These are phyloP conservation scores for Coniferiporia sulphurascens DNA, from an alignment of 1,284 basidiomycete genomes.

Conservation along the genomic window DNA sequence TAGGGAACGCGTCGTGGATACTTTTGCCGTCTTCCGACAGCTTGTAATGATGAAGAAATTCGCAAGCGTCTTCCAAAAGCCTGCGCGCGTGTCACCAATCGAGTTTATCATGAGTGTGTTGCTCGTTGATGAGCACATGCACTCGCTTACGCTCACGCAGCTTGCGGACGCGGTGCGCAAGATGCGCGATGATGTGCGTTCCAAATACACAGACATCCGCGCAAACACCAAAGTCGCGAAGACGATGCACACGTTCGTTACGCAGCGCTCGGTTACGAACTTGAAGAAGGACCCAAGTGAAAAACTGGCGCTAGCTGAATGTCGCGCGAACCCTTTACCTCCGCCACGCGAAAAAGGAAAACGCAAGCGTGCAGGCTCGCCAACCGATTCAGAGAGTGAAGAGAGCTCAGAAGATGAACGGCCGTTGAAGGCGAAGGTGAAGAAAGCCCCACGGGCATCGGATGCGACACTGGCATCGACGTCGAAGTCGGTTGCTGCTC, in stretches of 20 bases:
- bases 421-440: constrained; percentile 2
- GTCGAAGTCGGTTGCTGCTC: not conserved
- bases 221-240: constrained; percentile 49
- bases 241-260: constrained; percentile 52
- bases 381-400: not conserved
- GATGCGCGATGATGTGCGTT: constrained; percentile 50
- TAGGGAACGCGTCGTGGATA: constrained; percentile 42
- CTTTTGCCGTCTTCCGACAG: constrained; percentile 47
- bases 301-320: constrained; percentile 1
- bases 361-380: constrained; percentile 2
- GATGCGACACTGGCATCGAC: not conserved
- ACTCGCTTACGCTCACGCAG: constrained; percentile 33
- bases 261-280: not conserved
- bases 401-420: constrained; percentile 5
- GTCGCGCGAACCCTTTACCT: not conserved
- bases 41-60: constrained; percentile 40
- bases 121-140: constrained; percentile 41
- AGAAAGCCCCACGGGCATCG: not conserved
- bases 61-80: constrained; percentile 42
- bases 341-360: not conserved
- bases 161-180: constrained; percentile 47
- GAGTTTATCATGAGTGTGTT: constrained; percentile 66
- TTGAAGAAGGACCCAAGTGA: constrained; percentile 7
- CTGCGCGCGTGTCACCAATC: constrained; percentile 58
- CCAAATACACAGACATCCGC: constrained; percentile 53